Base-by-base conservation (phyloP, 306 rosid genomes). In the Elaeagnus macrophylla region DNA sequence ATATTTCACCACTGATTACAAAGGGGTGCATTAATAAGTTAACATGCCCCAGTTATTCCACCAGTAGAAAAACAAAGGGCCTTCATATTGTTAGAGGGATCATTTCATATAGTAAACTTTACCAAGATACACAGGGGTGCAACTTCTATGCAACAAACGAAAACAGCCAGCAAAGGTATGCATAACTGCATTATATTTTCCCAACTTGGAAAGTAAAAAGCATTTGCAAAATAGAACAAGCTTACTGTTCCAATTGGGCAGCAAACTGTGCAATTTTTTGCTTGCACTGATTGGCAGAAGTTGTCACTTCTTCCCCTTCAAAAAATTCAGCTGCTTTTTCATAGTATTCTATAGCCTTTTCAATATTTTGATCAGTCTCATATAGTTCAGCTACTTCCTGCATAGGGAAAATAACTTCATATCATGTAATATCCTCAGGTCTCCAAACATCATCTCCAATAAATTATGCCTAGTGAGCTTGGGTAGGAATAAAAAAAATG, bases 361-460 rank as follows among this genome's bases (percentile, higher is more conserved):
- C 96, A 73, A 82, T 73, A 57, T 87, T 79, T 56, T 91, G 95
- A 45, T 87, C 93, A n/a, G 89, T 71, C 69, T 91, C 99, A 1
- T 91, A 78, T 39, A 86, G 50, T 73, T 87, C 97, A 47, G 95
- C 97, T 72, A 91, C 84, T 84, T 91, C 96, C 99, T 91, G 74
- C 50, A 59, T 37, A 43, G 32, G 32, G 32, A 38, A 45, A 46
- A 37, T 51, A 8, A 59, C 18, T 70, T n/a, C 57, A 32, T 61
- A 67, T 72, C 59, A 81, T 13, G 36, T 10, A 58, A 48, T 54
- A 64, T 52, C 49, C 51, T 20, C 7, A 52, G n/a, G 19, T 64
- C 46, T 62, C 53, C 14, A 52, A 35, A 20, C 39, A 43, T 16
- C 46, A 39, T 56, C 18, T 15, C 60, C 39, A 46, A 56, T 36